phyloP scores from a whole-genome alignment of 345 rosid genomes.

The Citrus medica region DNA sequence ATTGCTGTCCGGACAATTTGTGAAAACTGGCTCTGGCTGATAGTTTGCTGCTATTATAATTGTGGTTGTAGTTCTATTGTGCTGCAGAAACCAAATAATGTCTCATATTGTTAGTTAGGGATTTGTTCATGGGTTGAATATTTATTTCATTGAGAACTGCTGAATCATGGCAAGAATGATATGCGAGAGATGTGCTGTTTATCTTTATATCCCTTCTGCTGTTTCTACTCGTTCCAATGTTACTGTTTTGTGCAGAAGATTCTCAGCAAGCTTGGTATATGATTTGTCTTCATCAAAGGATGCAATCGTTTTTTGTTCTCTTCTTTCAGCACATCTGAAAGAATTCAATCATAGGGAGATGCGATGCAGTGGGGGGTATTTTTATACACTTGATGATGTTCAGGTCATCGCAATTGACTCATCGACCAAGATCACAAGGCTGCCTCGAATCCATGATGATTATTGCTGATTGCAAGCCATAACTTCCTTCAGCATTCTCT shows the following conservation, averaged over 20 bases:
- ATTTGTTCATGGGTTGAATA: not conserved
- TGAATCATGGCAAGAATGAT: not conserved
- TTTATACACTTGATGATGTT: not conserved
- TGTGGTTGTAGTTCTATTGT: not conserved
- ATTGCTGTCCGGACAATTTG: conserved; percentile 34
- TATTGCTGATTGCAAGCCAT: not conserved
- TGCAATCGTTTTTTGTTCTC: not conserved
- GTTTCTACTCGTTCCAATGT: not conserved
- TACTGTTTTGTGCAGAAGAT: not conserved
- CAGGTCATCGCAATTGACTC: not conserved
- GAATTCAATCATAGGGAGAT: not conserved
- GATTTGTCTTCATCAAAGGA: not conserved
- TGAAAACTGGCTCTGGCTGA: conserved; percentile 8
- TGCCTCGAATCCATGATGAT: not conserved
- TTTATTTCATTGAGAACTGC: not conserved
- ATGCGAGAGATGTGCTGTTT: not conserved
- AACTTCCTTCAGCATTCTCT: not conserved
- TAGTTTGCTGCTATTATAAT: not conserved
- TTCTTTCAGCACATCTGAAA: not conserved
- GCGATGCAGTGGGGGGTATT: not conserved
- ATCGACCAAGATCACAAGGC: not conserved
- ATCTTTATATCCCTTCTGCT: not conserved
- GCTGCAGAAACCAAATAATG: not conserved
- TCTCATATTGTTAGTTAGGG: not conserved
- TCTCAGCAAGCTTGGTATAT: not conserved